Percentiles rank a stretch among this genome's conserved stretches.
These are phyloP conservation scores for Sonneratia caseolaris DNA, from an alignment of 345 rosid species.

Conservation along the genomic window DNA sequence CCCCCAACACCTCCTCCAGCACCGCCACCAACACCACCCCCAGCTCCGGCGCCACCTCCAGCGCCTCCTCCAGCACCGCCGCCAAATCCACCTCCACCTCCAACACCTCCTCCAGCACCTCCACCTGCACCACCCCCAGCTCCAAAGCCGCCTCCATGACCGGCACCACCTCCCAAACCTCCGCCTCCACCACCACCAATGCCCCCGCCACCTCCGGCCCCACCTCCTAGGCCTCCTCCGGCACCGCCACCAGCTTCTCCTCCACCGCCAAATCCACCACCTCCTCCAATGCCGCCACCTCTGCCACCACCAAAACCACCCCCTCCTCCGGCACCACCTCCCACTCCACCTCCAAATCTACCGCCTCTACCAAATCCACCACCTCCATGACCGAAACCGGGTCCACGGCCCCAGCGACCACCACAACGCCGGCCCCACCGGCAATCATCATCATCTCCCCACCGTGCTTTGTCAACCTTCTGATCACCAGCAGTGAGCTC, in stretches of 20 bases:
- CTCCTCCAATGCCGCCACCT: conserved; percentile 8
- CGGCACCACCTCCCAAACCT: conserved; percentile 26
- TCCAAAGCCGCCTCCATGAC: conserved; percentile 36
- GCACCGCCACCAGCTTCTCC: conserved; percentile 5
- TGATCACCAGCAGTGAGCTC: conserved; percentile 15
- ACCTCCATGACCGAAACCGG: conserved; percentile 7
- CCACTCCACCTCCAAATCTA: conserved; percentile 5
- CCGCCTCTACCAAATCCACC: conserved; percentile 9
- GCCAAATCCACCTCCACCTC: conserved; percentile 33
- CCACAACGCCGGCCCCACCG: conserved; percentile 19
- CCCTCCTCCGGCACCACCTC: conserved; percentile 2
- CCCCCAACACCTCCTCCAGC: conserved; percentile 28
- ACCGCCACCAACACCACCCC: conserved; percentile 29
- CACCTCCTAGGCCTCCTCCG: too few species aligned
- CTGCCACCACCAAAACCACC: conserved; percentile 9
- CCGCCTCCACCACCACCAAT: conserved; percentile 19
- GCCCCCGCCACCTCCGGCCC: conserved; percentile 15
- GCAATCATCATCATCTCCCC: conserved; percentile 13
- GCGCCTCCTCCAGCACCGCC: conserved; percentile 28
- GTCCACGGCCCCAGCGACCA: conserved; percentile 7
- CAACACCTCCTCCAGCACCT: conserved; percentile 23
- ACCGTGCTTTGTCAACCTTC: conserved; percentile 16
- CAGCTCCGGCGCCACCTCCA: conserved; percentile 32
- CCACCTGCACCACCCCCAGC: conserved; percentile 35
- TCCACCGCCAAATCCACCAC: conserved; percentile 12